Conservation (phyloP, 2,329 filamentous ascomycete genomes). For the Ophiocordyceps australis region DNA sequence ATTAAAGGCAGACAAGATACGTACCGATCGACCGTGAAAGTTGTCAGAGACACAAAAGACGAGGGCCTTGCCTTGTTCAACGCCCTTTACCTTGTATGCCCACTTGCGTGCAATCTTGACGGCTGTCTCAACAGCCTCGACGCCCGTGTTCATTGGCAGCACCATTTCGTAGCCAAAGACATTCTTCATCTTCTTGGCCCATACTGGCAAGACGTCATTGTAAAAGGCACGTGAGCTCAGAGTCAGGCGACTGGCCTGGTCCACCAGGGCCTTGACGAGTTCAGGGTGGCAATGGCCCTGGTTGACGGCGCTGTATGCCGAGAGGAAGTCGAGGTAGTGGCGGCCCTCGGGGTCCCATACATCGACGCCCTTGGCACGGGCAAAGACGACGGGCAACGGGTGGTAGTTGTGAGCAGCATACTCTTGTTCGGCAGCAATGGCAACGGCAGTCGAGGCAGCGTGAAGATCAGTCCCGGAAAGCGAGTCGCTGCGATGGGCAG, state of each 20-base stretch:
- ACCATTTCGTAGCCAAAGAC: constrained; percentile 97
- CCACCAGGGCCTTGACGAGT: constrained; percentile 73
- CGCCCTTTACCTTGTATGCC: constrained; percentile 92
- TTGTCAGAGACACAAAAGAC: constrained; percentile 78
- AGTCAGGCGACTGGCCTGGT: constrained; percentile 79
- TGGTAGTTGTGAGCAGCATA: constrained; percentile 98
- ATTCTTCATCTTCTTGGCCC: constrained; percentile 78
- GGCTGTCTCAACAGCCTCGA: constrained; percentile 88
- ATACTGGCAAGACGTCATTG: constrained; percentile 94
- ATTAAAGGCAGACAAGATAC: constrained; percentile 11
- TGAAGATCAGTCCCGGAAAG: no score
- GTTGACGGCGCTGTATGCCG: constrained; percentile 94
- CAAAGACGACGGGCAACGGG: constrained; percentile 85
- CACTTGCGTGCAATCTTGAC: constrained; percentile 95
- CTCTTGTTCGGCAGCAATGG: constrained; percentile 65
- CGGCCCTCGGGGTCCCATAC: constrained; percentile 96
- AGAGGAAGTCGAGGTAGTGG: constrained; percentile 94
- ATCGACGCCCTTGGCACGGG: constrained; percentile 64
- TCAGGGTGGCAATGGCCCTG: constrained; percentile 97
- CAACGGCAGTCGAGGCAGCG: constrained; percentile 57
- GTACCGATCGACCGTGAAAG: constrained; percentile 88
- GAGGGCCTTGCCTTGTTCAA: constrained; percentile 66
- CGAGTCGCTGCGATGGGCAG: constrained; percentile 8
- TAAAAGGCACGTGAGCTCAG: constrained; percentile 91
- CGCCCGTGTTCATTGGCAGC: constrained; percentile 93